Conservation (phyloP, 2,329 filamentous ascomycete species). For the Verticillium zaregamsianum region DNA sequence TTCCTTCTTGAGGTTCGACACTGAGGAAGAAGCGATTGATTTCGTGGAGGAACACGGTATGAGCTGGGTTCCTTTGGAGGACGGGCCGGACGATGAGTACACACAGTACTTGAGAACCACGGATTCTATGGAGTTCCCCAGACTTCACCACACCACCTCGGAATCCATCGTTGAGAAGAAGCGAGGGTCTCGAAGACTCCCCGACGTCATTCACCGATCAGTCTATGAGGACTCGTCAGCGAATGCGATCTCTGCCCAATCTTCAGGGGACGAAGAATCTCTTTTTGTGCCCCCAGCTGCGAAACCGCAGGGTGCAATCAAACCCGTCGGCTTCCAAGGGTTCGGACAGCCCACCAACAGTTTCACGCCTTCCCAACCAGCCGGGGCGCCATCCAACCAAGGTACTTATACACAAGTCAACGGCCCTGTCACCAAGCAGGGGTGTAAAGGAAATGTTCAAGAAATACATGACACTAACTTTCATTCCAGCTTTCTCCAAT, state of each 20-base stretch:
- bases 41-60: constrained; percentile 59
- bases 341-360: neutral
- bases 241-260: neutral
- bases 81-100: constrained; percentile 28
- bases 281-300: neutral
- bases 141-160: constrained; percentile 53
- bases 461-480: neutral
- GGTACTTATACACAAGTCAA: neutral
- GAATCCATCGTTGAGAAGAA: constrained; percentile 55
- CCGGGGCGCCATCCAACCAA: neutral
- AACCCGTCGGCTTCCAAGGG: neutral
- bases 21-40: constrained; percentile 59
- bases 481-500: neutral
- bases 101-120: constrained; percentile 37
- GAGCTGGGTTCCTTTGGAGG: constrained; percentile 37
- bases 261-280: neutral
- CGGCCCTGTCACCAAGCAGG: too few species aligned
- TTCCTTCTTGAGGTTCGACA: constrained; percentile 61
- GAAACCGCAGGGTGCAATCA: neutral
- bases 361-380: neutral
- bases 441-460: neutral
- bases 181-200: constrained; percentile 45
- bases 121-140: constrained; percentile 40
- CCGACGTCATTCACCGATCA: constrained; percentile 52
- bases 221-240: constrained; percentile 36